Evolutionary conservation across 345 rosid species (phyloP).

Genomic region (Trapa bicornis): DNA sequence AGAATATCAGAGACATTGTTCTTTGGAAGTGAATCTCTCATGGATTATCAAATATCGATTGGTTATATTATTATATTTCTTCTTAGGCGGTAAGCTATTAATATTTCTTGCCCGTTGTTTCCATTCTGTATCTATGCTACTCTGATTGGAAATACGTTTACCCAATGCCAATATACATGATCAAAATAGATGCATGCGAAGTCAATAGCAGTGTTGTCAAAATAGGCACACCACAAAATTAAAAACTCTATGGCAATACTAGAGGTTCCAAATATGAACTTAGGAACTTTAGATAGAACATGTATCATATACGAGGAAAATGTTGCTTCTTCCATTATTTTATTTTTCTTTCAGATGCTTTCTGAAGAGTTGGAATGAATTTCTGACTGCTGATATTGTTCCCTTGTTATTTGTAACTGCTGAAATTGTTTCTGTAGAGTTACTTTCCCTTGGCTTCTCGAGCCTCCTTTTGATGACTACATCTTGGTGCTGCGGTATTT

Average conservation of each 20-base stretch:
- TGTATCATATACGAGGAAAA: neutral
- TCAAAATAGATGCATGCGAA: neutral
- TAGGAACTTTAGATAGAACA: neutral
- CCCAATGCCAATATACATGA: neutral
- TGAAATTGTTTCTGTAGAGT: neutral
- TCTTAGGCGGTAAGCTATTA: constrained; percentile 34
- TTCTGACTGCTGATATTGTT: neutral
- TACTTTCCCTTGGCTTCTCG: neutral
- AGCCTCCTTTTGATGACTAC: constrained; percentile 2
- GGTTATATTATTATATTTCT: constrained; percentile 35
- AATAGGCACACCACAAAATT: neutral
- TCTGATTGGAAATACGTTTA: neutral
- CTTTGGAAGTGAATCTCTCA: constrained; percentile 50
- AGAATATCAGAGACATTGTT: constrained; percentile 38
- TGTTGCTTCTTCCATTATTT: neutral
- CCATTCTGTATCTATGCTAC: neutral
- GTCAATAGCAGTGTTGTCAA: neutral
- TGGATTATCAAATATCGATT: constrained; percentile 57
- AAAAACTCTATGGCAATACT: neutral
- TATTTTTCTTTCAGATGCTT: neutral
- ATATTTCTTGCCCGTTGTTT: neutral
- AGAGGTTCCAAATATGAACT: neutral
- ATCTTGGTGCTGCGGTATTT: constrained; percentile 25
- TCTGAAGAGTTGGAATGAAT: neutral
- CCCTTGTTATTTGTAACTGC: no score